A percentile compares a stretch with the other conserved stretches of the same genome.
Conservation (phyloP, 257 asterid species). For the Rubia yunnanensis region DNA sequence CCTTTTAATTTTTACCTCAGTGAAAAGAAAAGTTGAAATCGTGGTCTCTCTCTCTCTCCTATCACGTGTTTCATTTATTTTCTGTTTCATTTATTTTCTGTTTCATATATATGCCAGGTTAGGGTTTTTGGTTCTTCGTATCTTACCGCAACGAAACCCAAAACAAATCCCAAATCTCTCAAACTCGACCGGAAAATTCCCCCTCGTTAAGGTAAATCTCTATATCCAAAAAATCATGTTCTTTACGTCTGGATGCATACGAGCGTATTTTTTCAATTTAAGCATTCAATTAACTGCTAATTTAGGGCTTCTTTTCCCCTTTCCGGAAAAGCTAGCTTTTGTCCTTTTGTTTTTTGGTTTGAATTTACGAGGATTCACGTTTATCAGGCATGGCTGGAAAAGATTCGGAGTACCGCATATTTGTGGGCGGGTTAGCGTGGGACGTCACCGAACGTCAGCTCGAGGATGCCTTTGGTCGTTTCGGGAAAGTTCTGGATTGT, state of each 20-base stretch:
- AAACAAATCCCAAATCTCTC: conserved; percentile 1
- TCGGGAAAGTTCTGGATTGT: conserved; percentile 73
- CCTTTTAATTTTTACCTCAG: no score
- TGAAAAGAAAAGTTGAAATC: neutral
- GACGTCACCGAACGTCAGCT: conserved; percentile 92
- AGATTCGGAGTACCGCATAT: conserved; percentile 75
- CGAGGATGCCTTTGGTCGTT: conserved; percentile 70
- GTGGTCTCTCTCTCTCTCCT: neutral
- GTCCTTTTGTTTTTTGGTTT: neutral
- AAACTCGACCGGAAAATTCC: neutral
- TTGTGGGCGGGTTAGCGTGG: conserved; percentile 86
- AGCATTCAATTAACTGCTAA: neutral
- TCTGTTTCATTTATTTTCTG: conserved; percentile 10
- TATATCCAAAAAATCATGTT: neutral
- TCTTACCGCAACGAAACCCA: conserved; percentile 2
- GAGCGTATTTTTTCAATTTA: neutral
- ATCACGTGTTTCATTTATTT: conserved; percentile 9
- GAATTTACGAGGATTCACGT: neutral
- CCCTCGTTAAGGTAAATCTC: neutral
- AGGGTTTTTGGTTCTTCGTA: conserved; percentile 7
- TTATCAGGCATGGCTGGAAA: conserved; percentile 52
- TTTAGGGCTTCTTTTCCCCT: neutral
- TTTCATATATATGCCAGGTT: neutral
- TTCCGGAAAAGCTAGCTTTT: neutral
- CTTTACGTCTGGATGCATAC: neutral